These are phyloP conservation scores for Yamadazyma akitaensis DNA, from an alignment of 805 yeast genomes.

Conservation along the genomic window DNA sequence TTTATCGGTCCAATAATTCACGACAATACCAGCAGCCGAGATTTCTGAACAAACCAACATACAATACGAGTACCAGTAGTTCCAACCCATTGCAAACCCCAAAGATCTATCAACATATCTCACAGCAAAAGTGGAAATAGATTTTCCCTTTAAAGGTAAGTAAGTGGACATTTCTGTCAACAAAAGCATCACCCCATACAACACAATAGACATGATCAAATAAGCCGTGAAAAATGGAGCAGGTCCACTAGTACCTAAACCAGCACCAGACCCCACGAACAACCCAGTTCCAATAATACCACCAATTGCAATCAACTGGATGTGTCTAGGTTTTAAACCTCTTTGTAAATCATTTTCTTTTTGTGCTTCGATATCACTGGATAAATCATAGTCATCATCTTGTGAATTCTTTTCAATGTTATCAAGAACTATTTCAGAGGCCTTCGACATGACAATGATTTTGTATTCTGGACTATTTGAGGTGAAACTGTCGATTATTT, in stretches of 20 bases:
- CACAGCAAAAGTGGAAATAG: conserved; percentile 9
- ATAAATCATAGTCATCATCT: conserved; percentile 7
- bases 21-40: conserved; percentile 34
- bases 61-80: conserved; percentile 33
- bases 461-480: too few relatives aligned
- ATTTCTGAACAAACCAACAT: conserved; percentile 37
- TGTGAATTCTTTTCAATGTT: conserved; percentile 7
- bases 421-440: conserved; percentile 3
- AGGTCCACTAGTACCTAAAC: conserved; percentile 34
- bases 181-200: conserved; percentile 13
- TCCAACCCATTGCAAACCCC: conserved; percentile 34
- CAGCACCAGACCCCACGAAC: conserved; percentile 36
- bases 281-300: conserved; percentile 84
- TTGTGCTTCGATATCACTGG: conserved; percentile 1
- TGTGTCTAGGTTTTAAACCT: conserved; percentile 47
- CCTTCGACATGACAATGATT: not conserved
- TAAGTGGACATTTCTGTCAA: conserved; percentile 16
- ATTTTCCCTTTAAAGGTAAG: conserved; percentile 14
- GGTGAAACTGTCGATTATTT: too few relatives aligned
- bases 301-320: conserved; percentile 77
- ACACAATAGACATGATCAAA: conserved; percentile 17
- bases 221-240: conserved; percentile 36
- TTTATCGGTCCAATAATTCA: conserved; percentile 32
- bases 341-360: conserved; percentile 16
- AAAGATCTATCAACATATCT: conserved; percentile 15